A percentile compares a stretch with the other conserved stretches of the same genome.
Conservation (phyloP, 495 filamentous ascomycete species). For the Neurospora sp. region DNA sequence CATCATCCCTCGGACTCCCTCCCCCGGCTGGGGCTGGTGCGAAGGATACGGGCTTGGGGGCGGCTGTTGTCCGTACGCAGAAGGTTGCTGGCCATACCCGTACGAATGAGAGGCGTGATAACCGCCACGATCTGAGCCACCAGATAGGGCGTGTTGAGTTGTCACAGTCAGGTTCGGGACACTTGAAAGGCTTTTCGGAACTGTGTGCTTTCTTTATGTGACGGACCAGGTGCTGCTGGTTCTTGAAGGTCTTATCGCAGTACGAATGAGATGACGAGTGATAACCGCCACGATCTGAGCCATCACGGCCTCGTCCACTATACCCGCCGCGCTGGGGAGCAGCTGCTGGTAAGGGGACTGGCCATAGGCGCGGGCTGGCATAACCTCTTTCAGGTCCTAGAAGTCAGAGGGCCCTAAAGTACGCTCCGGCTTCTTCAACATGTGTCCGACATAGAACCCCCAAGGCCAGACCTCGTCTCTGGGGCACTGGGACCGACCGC, state of each 20-base stretch:
- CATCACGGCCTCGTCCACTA: constrained; percentile 20
- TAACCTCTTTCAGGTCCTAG: no score
- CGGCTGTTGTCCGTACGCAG: constrained; percentile 16
- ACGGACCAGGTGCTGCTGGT: no score
- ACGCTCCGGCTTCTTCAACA: no score
- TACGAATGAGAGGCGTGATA: no score
- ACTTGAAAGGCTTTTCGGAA: no score
- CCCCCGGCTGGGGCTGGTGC: constrained; percentile 4
- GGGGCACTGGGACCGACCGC: neutral
- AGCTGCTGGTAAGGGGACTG: constrained; percentile 21
- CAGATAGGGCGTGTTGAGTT: no score
- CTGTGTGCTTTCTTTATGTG: no score
- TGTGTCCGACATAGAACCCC: no score
- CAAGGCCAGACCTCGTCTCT: neutral
- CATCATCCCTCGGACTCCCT: neutral
- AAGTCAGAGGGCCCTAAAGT: no score
- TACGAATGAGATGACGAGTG: constrained; percentile 15
- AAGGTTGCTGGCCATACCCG: constrained; percentile 12
- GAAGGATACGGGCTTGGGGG: constrained; percentile 11
- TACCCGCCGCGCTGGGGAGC: constrained; percentile 22
- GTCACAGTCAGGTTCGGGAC: no score
- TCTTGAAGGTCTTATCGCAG: no score
- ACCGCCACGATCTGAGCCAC: no score
- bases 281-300: constrained; percentile 27
- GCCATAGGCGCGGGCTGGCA: constrained; percentile 11